Evolutionary conservation across 768 basidiomycete genomes (phyloP), one percentile per base, ranked within the genome.

Genomic region (Rhodosporidiobolus odoratus): DNA sequence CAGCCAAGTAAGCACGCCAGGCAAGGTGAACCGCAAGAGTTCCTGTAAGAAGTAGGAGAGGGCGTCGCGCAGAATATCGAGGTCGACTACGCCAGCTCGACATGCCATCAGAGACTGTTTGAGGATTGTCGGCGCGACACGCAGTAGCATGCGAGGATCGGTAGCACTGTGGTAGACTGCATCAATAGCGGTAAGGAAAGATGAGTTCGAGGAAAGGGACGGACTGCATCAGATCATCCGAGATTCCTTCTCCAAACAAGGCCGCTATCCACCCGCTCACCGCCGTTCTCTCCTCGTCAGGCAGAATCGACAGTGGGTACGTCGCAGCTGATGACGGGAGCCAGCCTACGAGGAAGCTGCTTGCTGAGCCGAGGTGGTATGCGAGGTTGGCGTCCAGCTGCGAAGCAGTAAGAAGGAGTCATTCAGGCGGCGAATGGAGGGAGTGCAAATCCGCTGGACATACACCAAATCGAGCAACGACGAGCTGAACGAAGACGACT

Each of bases 41-140:
- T 81, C 79, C 66, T 81, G 81, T 2, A 78, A 76, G 69, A 81
- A 82, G 71, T 81, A 82, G 3, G 79, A 80, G 13, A 81, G 71
- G 0, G 80, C 81, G 34, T 77, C 76, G 52, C 78, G 76, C 6
- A 82, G 77, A 4, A 76, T 79, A 40, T 81, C 80, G 30, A 76
- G 69, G 58, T 80, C 80, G 47, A 82, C 79, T 5, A 78, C 75
- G 30, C 78, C 78, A 0, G 76, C 68, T 9, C 78, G 68, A 16
- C 76, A 74, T 0, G 81, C 81, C 30, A 66, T 61, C 56, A 81
- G 76, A 15, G 79, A 79, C 65, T 82, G 81, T 37, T 80, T 76
- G 43, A 81, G 77, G 47, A 82, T 70, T 2, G 79, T 79, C 13
- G 79, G 73, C 2, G 80, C 76, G 16, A 81, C 75, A 21, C 75